Conservation (phyloP, 2,329 filamentous ascomycete species). For the Exophiala phaeomuriformis region DNA sequence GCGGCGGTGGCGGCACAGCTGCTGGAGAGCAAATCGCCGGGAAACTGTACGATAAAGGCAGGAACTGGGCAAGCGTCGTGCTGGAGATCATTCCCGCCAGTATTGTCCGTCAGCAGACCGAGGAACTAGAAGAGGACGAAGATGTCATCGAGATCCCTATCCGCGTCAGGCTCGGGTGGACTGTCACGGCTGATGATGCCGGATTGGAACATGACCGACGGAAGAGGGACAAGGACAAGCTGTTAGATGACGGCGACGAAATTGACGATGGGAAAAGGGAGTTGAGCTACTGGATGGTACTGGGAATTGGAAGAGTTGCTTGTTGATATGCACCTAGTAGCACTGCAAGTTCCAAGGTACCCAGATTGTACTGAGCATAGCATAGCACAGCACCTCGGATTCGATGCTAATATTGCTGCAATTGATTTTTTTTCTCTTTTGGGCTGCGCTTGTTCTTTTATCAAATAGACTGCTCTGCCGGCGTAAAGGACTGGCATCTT, state of each 20-base stretch:
- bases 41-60: slow-evolving; percentile 89
- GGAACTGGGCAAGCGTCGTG: slow-evolving; percentile 93
- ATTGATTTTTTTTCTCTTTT: too few species aligned
- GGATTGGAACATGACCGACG: slow-evolving; percentile 32
- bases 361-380: too few species aligned
- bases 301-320: slow-evolving; percentile 75
- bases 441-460: too few species aligned
- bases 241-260: slow-evolving; percentile 37
- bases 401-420: too few species aligned
- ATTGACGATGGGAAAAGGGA: slow-evolving; percentile 71
- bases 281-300: slow-evolving; percentile 89
- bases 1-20: slow-evolving; percentile 34
- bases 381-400: too few species aligned
- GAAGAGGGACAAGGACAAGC: slow-evolving; percentile 29
- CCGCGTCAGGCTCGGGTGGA: slow-evolving; percentile 89
- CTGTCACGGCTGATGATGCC: slow-evolving; percentile 38
- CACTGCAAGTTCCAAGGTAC: too few species aligned
- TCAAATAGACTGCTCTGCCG: not conserved
- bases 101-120: slow-evolving; percentile 25
- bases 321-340: slow-evolving; percentile 3
- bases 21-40: slow-evolving; percentile 69
- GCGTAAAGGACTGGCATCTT: not conserved
- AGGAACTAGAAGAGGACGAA: slow-evolving; percentile 46
- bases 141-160: slow-evolving; percentile 82
- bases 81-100: slow-evolving; percentile 71